Conservation (phyloP, 495 filamentous ascomycete species). For the Hypoxylon crocopeplum region DNA sequence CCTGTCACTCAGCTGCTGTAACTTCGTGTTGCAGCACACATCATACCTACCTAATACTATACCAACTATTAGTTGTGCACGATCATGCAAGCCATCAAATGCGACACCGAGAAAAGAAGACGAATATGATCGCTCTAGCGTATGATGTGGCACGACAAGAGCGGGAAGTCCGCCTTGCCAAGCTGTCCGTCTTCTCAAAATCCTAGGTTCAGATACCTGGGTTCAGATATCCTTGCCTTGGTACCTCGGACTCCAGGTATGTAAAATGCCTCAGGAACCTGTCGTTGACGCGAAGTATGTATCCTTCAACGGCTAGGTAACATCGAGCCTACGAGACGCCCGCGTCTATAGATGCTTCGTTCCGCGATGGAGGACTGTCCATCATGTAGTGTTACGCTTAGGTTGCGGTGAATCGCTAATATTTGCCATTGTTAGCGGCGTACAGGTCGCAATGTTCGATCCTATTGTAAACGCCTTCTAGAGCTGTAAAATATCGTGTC, state of each 20-base stretch:
- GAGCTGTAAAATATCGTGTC: not conserved
- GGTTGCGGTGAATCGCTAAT: conserved; percentile 6
- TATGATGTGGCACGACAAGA: conserved; percentile 1
- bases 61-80: not conserved
- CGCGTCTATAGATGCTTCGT: not conserved
- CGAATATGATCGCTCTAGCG: not conserved
- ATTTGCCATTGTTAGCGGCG: not conserved
- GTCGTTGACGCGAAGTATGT: too few relatives aligned
- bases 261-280: conserved; percentile 8
- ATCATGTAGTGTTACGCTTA: not conserved
- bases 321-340: too few relatives aligned
- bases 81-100: conserved; percentile 15
- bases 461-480: not conserved
- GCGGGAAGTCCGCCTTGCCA: conserved; percentile 17
- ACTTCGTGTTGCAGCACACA: not conserved
- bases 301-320: too few relatives aligned
- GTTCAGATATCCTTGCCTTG: too few relatives aligned
- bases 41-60: not conserved
- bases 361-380: not conserved
- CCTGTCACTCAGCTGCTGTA: conserved; percentile 4
- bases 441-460: conserved; percentile 1
- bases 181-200: not conserved
- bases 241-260: too few relatives aligned
- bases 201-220: too few relatives aligned
- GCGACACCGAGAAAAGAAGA: conserved; percentile 15